phyloP scores from a whole-genome alignment of 2,329 filamentous ascomycete species.

The Monosporascus sp. region DNA sequence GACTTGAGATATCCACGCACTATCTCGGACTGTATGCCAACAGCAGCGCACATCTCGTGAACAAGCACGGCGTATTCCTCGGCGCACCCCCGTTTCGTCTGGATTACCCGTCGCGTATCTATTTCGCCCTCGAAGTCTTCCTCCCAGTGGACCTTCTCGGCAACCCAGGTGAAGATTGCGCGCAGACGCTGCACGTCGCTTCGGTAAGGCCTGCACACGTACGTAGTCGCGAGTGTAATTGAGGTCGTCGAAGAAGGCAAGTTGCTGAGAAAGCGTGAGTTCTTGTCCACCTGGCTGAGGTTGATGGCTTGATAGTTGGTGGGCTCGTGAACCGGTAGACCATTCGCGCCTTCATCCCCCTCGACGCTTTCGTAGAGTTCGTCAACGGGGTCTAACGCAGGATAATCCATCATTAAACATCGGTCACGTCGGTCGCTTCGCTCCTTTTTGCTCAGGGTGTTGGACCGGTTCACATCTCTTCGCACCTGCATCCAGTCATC shows the following conservation, averaged over 20 bases:
- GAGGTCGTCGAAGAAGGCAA: constrained; percentile 79
- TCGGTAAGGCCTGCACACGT: constrained; percentile 88
- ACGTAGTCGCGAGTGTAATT: constrained; percentile 77
- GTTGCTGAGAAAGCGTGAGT: constrained; percentile 81
- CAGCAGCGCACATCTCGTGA: constrained; percentile 86
- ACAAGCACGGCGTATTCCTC: constrained; percentile 88
- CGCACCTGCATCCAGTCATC: constrained; percentile 97
- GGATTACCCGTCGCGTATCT: constrained; percentile 78
- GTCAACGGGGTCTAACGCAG: constrained; percentile 83
- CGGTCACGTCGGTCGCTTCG: constrained; percentile 77
- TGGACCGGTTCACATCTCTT: constrained; percentile 90
- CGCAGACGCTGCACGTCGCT: constrained; percentile 89
- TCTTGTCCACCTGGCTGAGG: constrained; percentile 88
- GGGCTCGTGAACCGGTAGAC: constrained; percentile 73
- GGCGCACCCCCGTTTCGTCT: constrained; percentile 76
- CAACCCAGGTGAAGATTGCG: constrained; percentile 95
- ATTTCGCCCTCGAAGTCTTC: constrained; percentile 84
- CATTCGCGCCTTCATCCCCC: constrained; percentile 85
- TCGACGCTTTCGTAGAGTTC: constrained; percentile 79
- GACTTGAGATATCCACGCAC: constrained; percentile 86
- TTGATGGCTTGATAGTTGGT: constrained; percentile 78
- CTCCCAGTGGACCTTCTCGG: constrained; percentile 94
- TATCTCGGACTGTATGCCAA: constrained; percentile 82
- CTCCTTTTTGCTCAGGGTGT: constrained; percentile 86
- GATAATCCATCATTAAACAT: constrained; percentile 91